Base-by-base conservation (phyloP, 2,329 filamentous ascomycete species). In the Botrytis byssoidea region DNA sequence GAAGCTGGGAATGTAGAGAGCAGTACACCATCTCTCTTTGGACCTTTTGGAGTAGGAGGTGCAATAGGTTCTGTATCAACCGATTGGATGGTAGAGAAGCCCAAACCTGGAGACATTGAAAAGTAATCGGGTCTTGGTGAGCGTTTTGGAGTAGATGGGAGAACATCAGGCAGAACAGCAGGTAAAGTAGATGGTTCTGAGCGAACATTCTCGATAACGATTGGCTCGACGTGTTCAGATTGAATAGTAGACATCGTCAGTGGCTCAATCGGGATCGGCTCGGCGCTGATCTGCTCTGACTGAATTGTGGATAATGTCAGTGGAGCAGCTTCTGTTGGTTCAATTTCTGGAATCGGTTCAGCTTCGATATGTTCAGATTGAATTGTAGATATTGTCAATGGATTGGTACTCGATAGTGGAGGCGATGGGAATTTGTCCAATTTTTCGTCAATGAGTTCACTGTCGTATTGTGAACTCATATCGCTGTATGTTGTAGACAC, bases 11-110 rank as follows among this genome's bases (percentile, higher is more conserved):
- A 57, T 29, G 83, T 84, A 0, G 88, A 86, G 35, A 90, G 84
- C 73, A 90, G 86, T 75, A 90, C 88, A 0, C 82, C 89, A 76
- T 89, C 85, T 73, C 87, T 83, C 81, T 85, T 86, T 1, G 86
- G 87, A 76, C 85, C 88, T 63, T 85, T 85, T 35, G 84, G 83
- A 59, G 83, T 81, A 74, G 73, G n/a, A 32, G 77, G 77, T 32
- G 77, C 77, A 55, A 80, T 77, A 40, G 80, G 80, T 63, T 80
- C 79, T 4, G 77, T 81, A 67, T 78, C 73, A 44, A 81, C 73
- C 22, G 77, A 78, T 44, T 77, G 75, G 35, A 82, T 79, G 20
- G 75, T 76, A 29, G 80, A 81, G 63, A 81, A 79, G 44, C 72
- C 79, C 35, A 81, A 67, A 48, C 75, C 72, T 46, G 73, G 78